phyloP scores from a whole-genome alignment of 768 basidiomycete species.

The Panellus pusillus region DNA sequence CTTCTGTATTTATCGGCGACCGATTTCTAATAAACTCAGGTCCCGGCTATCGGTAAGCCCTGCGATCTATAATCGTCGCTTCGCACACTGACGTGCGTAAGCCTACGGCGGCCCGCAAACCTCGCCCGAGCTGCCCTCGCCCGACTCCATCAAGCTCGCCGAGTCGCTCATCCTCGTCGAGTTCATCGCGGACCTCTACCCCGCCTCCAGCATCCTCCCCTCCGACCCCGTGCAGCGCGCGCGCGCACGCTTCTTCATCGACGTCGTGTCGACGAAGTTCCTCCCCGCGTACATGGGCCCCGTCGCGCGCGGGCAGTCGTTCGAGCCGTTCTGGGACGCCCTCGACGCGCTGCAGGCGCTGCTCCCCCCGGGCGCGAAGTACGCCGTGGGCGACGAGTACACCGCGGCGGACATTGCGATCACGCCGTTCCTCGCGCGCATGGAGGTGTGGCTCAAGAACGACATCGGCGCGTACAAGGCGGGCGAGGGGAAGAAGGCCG shows the following conservation, averaged over 20 bases:
- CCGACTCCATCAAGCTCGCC: slow-evolving; percentile 58
- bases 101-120: slow-evolving; percentile 64
- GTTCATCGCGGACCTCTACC: slow-evolving; percentile 62
- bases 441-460: slow-evolving; percentile 43
- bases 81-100: background rate
- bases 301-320: slow-evolving; percentile 38
- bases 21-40: background rate
- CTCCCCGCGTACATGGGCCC: slow-evolving; percentile 38
- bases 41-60: slow-evolving; percentile 7
- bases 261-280: slow-evolving; percentile 50
- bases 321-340: slow-evolving; percentile 40
- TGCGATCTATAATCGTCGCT: background rate
- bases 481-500: slow-evolving; percentile 47
- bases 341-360: slow-evolving; percentile 50
- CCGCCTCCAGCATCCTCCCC: slow-evolving; percentile 49
- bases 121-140: slow-evolving; percentile 54
- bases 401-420: slow-evolving; percentile 66
- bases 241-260: slow-evolving; percentile 62
- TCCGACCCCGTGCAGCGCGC: slow-evolving; percentile 57
- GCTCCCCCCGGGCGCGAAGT: slow-evolving; percentile 46
- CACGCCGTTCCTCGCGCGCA: slow-evolving; percentile 59
- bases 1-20: background rate
- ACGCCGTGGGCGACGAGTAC: slow-evolving; percentile 45
- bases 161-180: slow-evolving; percentile 69
- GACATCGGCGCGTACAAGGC: slow-evolving; percentile 51